Evolutionary conservation across 1,284 basidiomycete species (phyloP), one percentile per base, ranked within the genome.

Genomic region (Singerocomus inundabilis): DNA sequence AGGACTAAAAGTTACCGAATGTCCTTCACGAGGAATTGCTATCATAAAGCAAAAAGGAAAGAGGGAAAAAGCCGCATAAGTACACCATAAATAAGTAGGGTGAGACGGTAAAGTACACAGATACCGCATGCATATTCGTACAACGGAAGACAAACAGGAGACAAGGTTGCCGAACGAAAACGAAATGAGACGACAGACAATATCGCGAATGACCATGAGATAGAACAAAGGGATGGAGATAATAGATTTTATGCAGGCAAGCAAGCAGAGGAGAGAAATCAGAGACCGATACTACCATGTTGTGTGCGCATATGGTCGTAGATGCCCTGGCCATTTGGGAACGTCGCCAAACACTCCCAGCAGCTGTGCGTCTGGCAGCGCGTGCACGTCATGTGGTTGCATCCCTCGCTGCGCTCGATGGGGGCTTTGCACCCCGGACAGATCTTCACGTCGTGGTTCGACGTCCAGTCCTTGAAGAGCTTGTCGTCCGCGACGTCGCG

Each of bases 331-430:
- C 81, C 79, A 25, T 70, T 68, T 0, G 77, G 72, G 66, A 89
- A 89, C 29, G 82, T 85, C 62, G 75, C 67, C 61, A 85, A 59
- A 62, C 87, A 90, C 15, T 79, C 79, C 88, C 88, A 90, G 54
- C 87, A 90, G 3, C 82, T 84, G 61, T 90, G 87, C 2, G 83
- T 81, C 57, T 79, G 75, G 63, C 87, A 90, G 28, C 76, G 74
- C 0, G 73, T 73, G 65, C 87, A 90, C 28, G 77, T 82, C 75
- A 90, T 81, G 62, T 90, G 88, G 66, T 89, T 84, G 66, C 87
- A 90, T 0, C 87, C 87, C 54, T 82, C 84, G 29, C 69, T 71
- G 37, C 81, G 78, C 66, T 89, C 85, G 57, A 90, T 89, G 6
- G 75, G 72, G 3, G 76, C 74, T 48, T 77, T 77, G 70, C 87